Evolutionary conservation across 2,329 filamentous ascomycete genomes (phyloP).

Genomic region (Scytalidium sp.): DNA sequence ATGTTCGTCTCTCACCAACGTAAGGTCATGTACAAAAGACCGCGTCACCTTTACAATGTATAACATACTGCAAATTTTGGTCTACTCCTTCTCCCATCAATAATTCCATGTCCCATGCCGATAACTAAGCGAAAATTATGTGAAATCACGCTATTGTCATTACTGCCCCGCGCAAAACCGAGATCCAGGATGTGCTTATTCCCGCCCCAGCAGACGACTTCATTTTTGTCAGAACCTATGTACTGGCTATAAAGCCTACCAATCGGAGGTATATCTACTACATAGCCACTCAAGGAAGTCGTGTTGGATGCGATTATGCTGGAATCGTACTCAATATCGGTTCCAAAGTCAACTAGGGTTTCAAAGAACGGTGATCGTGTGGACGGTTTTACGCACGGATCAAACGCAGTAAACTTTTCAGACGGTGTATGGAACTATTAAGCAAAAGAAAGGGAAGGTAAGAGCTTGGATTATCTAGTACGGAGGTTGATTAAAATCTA

Average conservation of each 20-base stretch:
- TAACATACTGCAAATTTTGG: too few relatives aligned
- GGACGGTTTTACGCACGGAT: conserved; percentile 33
- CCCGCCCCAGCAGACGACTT: conserved; percentile 28
- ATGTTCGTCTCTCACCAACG: too few relatives aligned
- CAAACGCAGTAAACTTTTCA: conserved; percentile 34
- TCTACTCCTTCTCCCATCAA: too few relatives aligned
- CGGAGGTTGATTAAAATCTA: not conserved
- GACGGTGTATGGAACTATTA: conserved; percentile 33
- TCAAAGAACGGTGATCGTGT: conserved; percentile 47
- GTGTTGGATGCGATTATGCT: conserved; percentile 43
- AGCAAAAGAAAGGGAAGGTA: conserved; percentile 20
- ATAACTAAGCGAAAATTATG: not conserved
- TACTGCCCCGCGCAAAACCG: conserved; percentile 16
- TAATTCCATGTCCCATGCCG: too few relatives aligned
- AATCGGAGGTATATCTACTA: conserved; percentile 29
- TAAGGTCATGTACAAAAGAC: too few relatives aligned
- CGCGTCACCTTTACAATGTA: too few relatives aligned
- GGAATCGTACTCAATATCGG: conserved; percentile 46
- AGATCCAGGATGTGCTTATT: conserved; percentile 16
- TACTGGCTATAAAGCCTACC: conserved; percentile 28
- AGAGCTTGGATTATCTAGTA: not conserved
- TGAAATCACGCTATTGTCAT: conserved; percentile 20
- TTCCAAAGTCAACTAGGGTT: conserved; percentile 35
- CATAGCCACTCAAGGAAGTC: conserved; percentile 14
- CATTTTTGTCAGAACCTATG: conserved; percentile 25